phyloP scores from a whole-genome alignment of 1,284 basidiomycete genomes.

The Bjerkandera adusta region DNA sequence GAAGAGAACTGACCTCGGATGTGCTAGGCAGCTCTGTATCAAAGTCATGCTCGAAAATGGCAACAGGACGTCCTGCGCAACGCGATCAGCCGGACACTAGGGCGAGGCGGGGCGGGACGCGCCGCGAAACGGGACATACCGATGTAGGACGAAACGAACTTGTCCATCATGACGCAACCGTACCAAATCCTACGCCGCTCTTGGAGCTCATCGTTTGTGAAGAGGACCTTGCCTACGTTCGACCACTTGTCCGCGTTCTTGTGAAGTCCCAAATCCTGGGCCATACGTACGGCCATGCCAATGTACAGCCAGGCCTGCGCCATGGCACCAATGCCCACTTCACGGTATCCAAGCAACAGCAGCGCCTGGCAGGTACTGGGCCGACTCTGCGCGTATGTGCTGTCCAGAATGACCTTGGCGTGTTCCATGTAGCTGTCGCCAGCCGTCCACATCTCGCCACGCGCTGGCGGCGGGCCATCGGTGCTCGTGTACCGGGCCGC shows the following conservation, averaged over 20 bases:
- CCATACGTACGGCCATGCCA: constrained; percentile 80
- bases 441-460: constrained; percentile 75
- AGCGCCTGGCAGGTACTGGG: constrained; percentile 76
- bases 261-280: constrained; percentile 85
- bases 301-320: constrained; percentile 81
- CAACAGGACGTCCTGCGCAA: constrained; percentile 59
- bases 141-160: constrained; percentile 80
- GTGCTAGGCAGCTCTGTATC: constrained; percentile 70
- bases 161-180: constrained; percentile 77
- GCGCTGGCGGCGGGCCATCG: constrained; percentile 40
- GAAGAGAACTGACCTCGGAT: constrained; percentile 56
- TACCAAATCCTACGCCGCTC: constrained; percentile 81
- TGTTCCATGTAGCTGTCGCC: constrained; percentile 72
- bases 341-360: constrained; percentile 77
- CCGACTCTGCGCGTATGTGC: constrained; percentile 60
- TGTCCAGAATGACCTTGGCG: constrained; percentile 70
- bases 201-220: constrained; percentile 65
- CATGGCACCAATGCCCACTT: constrained; percentile 87
- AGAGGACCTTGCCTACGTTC: constrained; percentile 61
- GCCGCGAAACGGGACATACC: constrained; percentile 36
- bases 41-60: constrained; percentile 79
- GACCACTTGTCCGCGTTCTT: constrained; percentile 72
- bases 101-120: no score
- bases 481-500: constrained; percentile 61
- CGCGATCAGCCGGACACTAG: not conserved